phyloP scores from a whole-genome alignment of 768 basidiomycete genomes.

The Podaxis rugospora region DNA sequence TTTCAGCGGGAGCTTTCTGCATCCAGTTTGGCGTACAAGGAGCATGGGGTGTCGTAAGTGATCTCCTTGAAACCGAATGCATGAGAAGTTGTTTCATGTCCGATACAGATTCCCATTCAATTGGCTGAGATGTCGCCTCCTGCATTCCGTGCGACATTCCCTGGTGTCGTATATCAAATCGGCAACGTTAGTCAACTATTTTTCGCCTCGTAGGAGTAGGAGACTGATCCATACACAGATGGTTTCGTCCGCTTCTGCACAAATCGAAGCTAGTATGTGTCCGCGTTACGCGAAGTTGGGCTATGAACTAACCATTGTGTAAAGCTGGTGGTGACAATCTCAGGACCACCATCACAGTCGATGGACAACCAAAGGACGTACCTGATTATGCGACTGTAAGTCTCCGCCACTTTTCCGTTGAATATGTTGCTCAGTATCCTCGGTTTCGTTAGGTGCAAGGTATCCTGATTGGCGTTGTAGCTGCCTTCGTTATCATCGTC shows the following conservation, averaged over 20 bases:
- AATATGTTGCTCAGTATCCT: constrained; percentile 14
- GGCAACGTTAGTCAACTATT: constrained; percentile 52
- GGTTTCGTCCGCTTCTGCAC: constrained; percentile 69
- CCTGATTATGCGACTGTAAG: constrained; percentile 27
- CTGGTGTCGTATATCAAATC: constrained; percentile 80
- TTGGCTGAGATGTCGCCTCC: constrained; percentile 83
- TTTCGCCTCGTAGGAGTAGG: neutral
- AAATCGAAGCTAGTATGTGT: constrained; percentile 69
- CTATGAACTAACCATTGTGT: constrained; percentile 17
- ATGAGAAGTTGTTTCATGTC: constrained; percentile 37
- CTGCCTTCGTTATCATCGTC: constrained; percentile 71
- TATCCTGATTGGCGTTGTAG: constrained; percentile 81
- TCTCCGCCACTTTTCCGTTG: neutral
- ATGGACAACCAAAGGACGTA: constrained; percentile 38
- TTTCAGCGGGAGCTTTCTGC: constrained; percentile 83
- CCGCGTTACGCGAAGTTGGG: neutral
- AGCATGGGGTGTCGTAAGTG: constrained; percentile 81
- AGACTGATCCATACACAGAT: constrained; percentile 27
- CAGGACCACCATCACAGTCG: constrained; percentile 40
- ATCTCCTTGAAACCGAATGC: constrained; percentile 25
- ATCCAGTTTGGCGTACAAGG: constrained; percentile 88
- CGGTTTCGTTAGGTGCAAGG: constrained; percentile 55
- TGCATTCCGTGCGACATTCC: constrained; percentile 85
- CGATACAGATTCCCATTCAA: constrained; percentile 59
- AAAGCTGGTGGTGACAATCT: constrained; percentile 60